Base-by-base conservation (phyloP, 2,329 filamentous ascomycete genomes). In the Neoscytalidium dimidiatum region DNA sequence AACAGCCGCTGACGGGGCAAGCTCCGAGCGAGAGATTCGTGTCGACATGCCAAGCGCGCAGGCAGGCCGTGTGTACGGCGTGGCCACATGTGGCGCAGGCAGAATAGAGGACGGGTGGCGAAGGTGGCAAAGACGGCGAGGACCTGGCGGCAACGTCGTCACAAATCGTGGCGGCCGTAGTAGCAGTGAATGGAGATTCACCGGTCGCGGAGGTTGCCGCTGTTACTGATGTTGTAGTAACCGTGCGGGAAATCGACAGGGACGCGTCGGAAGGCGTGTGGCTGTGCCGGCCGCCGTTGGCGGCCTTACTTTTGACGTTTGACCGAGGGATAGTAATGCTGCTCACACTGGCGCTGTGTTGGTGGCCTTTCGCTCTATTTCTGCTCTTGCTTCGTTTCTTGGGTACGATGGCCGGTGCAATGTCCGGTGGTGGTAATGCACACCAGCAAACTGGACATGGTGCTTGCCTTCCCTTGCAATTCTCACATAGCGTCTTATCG, bases 31-130 rank as follows among this genome's bases (percentile, higher is more conserved):
- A 53, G 21, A 44, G 11, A 14, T 52, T 73, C 21, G 79, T 68
- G 61, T 84, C 80, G 19, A 76, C 75, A 63, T 87, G 83, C 86
- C 86, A 88, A 14, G 80, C 79, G 7, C 78, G 79, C 31, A 88
- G 79, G 71, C 87, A 90, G 57, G 81, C 81, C 5, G 82, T 76
- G 70, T 90, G 87, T 2, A 83, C 86, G 43, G 84, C 82, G 69
- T 90, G 87, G 3, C 85, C 85, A 72, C 87, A 90, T 13, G 83
- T 78, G 69, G 86, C 80, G 72, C 87, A 90, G 78, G 82, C 83
- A 4, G 83, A 81, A 81, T 83, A 87, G 21, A 86, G 78, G 6
- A 73, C 71, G 17, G 77, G 65, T 70, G 17, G 64, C 53, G 17
- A 73, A 64, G 7, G 74, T 68, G 3, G 68, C 28, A 46, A 49